Conservation (phyloP, 495 filamentous ascomycete genomes). For the Thozetella sp. region DNA sequence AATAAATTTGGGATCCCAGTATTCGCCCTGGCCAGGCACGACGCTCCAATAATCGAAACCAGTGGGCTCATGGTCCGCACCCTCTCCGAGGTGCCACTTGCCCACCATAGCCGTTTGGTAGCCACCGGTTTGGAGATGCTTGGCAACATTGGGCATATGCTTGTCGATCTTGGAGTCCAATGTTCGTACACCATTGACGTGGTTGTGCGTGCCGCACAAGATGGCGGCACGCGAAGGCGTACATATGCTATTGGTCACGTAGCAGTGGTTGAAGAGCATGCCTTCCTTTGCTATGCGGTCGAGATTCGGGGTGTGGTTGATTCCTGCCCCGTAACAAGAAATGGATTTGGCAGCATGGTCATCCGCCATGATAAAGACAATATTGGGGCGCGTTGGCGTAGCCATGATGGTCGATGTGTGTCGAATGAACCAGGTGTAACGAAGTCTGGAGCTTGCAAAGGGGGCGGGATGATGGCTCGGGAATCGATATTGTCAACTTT, state of each 20-base stretch:
- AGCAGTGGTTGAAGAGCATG: slow-evolving; percentile 51
- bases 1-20: slow-evolving; percentile 41
- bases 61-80: slow-evolving; percentile 34
- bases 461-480: too few species aligned
- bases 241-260: slow-evolving; percentile 48
- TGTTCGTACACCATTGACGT: slow-evolving; percentile 44
- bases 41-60: slow-evolving; percentile 45
- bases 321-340: slow-evolving; percentile 37
- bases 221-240: slow-evolving; percentile 43
- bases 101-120: slow-evolving; percentile 46
- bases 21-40: slow-evolving; percentile 42
- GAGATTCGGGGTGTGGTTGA: slow-evolving; percentile 44
- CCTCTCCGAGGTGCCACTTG: slow-evolving; percentile 49
- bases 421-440: too few species aligned
- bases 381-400: slow-evolving; percentile 28
- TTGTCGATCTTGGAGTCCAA: slow-evolving; percentile 43
- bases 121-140: slow-evolving; percentile 35
- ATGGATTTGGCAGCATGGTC: slow-evolving; percentile 48
- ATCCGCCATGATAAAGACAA: slow-evolving; percentile 50
- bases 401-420: too few species aligned
- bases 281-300: slow-evolving; percentile 41
- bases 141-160: slow-evolving; percentile 42
- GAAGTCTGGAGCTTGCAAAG: too few species aligned
- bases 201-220: slow-evolving; percentile 44
- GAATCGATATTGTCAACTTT: too few species aligned